Evolutionary conservation across 495 filamentous ascomycete genomes (phyloP), one percentile per base, ranked within the genome.

Genomic region (Amphirosellinia nigrospora): DNA sequence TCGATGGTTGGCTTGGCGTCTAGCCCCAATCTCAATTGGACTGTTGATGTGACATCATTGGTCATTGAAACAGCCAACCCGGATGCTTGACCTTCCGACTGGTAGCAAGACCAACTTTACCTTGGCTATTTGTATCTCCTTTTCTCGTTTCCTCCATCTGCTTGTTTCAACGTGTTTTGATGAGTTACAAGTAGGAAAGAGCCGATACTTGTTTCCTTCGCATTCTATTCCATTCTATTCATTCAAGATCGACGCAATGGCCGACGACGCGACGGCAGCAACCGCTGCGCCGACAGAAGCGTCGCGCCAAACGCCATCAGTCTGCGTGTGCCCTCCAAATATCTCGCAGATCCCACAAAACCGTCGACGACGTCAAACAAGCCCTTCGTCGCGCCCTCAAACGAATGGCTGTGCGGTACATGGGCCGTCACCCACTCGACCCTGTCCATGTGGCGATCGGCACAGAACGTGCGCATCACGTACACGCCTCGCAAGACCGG

Each of bases 351-450:
- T 59, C 71, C 74, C 59, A 63, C 74, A 59, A 66, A 76, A 58
- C 34, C 74, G 48, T 64, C 70, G 4, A 68, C 74, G 38, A 69
- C 77, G 15, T 67, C 65, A 28, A 65, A 63, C 59, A 62, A 70
- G 10, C 48, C 82, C 41, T 84, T 84, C 79, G 74, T 71, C n/a
- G 70, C 86, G 0, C 90, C 90, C 11, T 74, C 86, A 26, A 83
- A 87, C 63, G 72, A 80, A 50, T 93, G 86, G 82, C 86, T 95
- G 62, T 74, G 79, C 43, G 84, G 90, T 30, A 91, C 89, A 63
- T 94, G 92, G 92, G 82, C 88, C 74, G 90, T 94, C 28, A 91
- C 90, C 19, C 89, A 92, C 82, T 91, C 89, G 13, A 94, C 90
- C 39, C 88, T 96, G 3, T 86, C 87, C 26, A 91, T 94, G 85